Evolutionary conservation across 331 rosid species (phyloP).

Genomic region (Acacia pycnantha): DNA sequence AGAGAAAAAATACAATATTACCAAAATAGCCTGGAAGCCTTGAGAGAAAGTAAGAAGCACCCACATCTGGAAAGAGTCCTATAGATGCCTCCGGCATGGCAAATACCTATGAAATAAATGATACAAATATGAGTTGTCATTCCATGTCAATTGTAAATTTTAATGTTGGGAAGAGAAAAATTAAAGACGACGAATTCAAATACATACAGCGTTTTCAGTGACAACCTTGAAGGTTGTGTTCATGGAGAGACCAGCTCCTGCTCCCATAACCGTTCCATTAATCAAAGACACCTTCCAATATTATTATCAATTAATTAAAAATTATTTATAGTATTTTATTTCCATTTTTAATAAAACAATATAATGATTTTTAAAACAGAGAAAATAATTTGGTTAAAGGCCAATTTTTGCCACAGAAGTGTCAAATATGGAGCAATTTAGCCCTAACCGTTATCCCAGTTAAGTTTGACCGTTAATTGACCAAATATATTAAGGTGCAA

Average conservation of each 20-base stretch:
- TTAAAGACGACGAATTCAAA: neutral
- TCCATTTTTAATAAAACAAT: neutral
- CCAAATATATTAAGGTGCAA: too few species aligned
- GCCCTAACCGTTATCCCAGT: too few species aligned
- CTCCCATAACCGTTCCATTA: constrained; percentile 8
- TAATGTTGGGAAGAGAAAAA: neutral
- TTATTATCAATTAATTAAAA: neutral
- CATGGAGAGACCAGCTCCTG: neutral
- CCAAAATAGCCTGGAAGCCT: constrained; percentile 33
- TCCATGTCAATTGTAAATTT: neutral
- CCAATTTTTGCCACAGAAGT: too few species aligned
- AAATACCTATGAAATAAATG: constrained; percentile 8
- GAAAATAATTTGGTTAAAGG: neutral
- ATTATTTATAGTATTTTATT: neutral
- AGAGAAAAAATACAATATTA: neutral
- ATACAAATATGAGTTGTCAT: too few species aligned
- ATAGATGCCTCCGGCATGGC: constrained; percentile 36
- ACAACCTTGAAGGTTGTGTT: neutral
- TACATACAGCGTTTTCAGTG: constrained; percentile 19
- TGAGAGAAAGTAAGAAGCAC: constrained; percentile 35
- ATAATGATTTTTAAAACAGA: neutral
- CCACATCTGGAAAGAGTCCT: constrained; percentile 33
- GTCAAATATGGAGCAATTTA: too few species aligned
- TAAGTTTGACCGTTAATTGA: too few species aligned
- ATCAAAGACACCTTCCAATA: neutral